Percentiles rank a stretch among this genome's conserved stretches.
These are phyloP conservation scores for Cladosporium sp. DNA, from an alignment of 2,329 filamentous ascomycete species.

Conservation along the genomic window DNA sequence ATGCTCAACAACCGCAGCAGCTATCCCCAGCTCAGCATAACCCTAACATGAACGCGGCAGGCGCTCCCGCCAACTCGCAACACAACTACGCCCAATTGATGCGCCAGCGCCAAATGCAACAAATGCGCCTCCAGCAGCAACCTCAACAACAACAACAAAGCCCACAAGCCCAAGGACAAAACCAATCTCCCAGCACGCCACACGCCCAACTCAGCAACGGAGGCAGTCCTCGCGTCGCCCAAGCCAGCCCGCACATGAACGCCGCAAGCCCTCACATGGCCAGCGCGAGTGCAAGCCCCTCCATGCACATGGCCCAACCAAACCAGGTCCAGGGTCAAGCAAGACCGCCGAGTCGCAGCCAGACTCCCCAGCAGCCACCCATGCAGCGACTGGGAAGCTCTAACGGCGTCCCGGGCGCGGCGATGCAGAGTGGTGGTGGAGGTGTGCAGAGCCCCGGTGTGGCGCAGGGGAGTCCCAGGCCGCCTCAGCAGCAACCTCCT, in stretches of 20 bases:
- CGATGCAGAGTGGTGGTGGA: slow-evolving; percentile 29
- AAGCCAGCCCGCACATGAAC: slow-evolving; percentile 28
- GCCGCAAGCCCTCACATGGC: slow-evolving; percentile 19
- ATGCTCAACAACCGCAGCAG: slow-evolving; percentile 10
- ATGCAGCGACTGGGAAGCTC: slow-evolving; percentile 30
- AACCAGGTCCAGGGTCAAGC: slow-evolving; percentile 15
- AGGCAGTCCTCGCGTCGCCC: slow-evolving; percentile 26
- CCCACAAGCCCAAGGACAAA: slow-evolving; percentile 1
- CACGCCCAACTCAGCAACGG: slow-evolving; percentile 21
- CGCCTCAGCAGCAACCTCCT: slow-evolving; percentile 5
- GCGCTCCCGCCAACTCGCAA: slow-evolving; percentile 3
- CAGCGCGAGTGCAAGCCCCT: slow-evolving; percentile 17
- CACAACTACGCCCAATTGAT: slow-evolving; percentile 29
- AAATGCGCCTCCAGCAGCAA: slow-evolving; percentile 26
- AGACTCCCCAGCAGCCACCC: slow-evolving; percentile 16
- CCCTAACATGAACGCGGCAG: neutral
- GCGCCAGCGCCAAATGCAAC: slow-evolving; percentile 25
- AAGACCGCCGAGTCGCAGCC: slow-evolving; percentile 22
- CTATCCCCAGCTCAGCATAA: slow-evolving; percentile 14
- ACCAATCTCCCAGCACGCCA: slow-evolving; percentile 20
- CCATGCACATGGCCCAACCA: slow-evolving; percentile 10
- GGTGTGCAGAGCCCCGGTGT: slow-evolving; percentile 13
- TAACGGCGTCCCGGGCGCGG: slow-evolving; percentile 19
- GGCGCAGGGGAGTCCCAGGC: slow-evolving; percentile 28
- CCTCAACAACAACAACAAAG: slow-evolving; percentile 16